Conservation (phyloP, 805 yeast genomes). For the Teunomyces gatunensis region DNA sequence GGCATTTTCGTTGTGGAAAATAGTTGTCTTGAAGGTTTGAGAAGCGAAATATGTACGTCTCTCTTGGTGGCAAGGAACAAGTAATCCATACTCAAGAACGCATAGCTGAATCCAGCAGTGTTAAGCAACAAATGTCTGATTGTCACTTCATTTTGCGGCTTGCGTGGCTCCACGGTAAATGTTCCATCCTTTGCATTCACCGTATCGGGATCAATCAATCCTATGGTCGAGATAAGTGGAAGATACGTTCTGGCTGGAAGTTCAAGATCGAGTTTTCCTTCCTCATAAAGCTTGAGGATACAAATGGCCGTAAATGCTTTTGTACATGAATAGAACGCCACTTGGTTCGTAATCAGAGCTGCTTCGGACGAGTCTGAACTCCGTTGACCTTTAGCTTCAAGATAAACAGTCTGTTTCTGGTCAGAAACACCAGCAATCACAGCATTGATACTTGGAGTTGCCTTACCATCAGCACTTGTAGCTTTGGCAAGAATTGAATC, state of each 20-base stretch:
- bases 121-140: conserved; percentile 28
- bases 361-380: conserved; percentile 15
- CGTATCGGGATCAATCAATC: conserved; percentile 24
- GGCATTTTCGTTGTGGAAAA: conserved; percentile 15
- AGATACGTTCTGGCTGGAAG: conserved; percentile 29
- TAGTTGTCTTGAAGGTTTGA: conserved; percentile 9
- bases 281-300: conserved; percentile 31
- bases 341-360: conserved; percentile 15
- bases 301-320: conserved; percentile 37
- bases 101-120: conserved; percentile 27
- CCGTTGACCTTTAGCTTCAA: conserved; percentile 21
- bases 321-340: conserved; percentile 28
- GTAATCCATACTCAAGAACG: conserved; percentile 14
- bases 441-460: conserved; percentile 14
- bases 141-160: conserved; percentile 24
- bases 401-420: conserved; percentile 19
- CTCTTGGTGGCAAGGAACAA: conserved; percentile 10
- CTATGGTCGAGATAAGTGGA: conserved; percentile 30
- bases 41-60: conserved; percentile 6
- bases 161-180: conserved; percentile 18
- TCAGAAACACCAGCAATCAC: conserved; percentile 30
- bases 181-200: conserved; percentile 25
- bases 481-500: background rate
- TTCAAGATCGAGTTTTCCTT: conserved; percentile 31
- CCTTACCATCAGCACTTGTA: background rate